Percentiles rank a stretch among this genome's conserved stretches.
Conservation (phyloP, 1,284 basidiomycete genomes). For the Cryptococcus sp. region DNA sequence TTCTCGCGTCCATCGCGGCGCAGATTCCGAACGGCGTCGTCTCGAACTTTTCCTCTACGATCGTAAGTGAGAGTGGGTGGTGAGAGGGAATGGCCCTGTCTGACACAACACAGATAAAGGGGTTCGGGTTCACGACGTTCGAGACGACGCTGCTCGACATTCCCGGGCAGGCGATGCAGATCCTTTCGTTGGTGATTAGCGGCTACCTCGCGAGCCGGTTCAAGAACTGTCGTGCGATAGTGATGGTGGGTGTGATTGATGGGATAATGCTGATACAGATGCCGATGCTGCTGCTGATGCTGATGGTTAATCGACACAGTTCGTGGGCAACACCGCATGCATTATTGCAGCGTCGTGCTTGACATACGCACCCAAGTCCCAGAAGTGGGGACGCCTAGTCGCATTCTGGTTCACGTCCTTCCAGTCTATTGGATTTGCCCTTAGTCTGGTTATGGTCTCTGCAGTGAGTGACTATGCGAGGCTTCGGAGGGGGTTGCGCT, state of each 20-base stretch:
- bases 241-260: constrained; percentile 6
- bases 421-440: constrained; percentile 21
- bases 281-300: no score
- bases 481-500: neutral
- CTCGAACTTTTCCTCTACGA: constrained; percentile 21
- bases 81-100: no score
- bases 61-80: no score
- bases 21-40: constrained; percentile 26
- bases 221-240: constrained; percentile 21
- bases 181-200: constrained; percentile 9
- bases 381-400: constrained; percentile 21
- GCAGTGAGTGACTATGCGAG: constrained; percentile 9
- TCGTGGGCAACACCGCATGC: constrained; percentile 19
- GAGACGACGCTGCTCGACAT: constrained; percentile 26
- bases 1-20: constrained; percentile 21
- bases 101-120: constrained; percentile 10
- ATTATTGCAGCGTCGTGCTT: constrained; percentile 17
- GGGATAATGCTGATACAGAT: no score
- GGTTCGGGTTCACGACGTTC: constrained; percentile 19
- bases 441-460: constrained; percentile 26
- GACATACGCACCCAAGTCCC: constrained; percentile 13
- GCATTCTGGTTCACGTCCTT: constrained; percentile 24
- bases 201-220: constrained; percentile 20
- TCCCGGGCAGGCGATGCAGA: constrained; percentile 14
- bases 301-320: neutral